These are phyloP conservation scores for Porphyra umbilicalis DNA, from an alignment of 31 red algal species.

Conservation along the genomic window DNA sequence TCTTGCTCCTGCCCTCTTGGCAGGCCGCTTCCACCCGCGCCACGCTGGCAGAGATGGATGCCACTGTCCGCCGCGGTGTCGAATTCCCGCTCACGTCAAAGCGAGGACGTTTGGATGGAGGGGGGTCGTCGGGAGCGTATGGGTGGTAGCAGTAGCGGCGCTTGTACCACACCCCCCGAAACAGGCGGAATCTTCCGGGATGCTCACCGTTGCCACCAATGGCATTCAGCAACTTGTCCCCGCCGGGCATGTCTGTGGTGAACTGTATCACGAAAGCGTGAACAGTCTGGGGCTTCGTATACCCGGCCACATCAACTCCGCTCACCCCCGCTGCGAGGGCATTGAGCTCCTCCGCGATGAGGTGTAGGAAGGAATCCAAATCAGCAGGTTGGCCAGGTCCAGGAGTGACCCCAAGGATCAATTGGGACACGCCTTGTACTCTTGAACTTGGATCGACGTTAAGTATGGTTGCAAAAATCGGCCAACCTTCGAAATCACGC, in stretches of 20 bases:
- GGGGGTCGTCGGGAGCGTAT: neutral
- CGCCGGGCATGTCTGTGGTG: neutral
- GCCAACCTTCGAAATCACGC: neutral
- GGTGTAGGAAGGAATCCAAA: neutral
- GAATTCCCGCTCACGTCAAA: neutral
- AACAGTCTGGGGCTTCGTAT: neutral
- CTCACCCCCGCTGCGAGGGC: neutral
- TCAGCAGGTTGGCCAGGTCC: neutral
- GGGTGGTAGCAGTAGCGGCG: neutral
- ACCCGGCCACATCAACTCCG: neutral
- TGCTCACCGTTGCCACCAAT: too few species aligned
- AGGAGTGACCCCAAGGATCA: neutral
- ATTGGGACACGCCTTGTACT: neutral
- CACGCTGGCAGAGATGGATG: neutral
- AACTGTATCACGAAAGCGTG: neutral
- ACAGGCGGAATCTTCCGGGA: too few species aligned
- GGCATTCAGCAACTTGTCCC: too few species aligned
- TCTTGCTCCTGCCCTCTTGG: neutral
- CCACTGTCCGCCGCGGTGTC: neutral
- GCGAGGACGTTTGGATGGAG: neutral
- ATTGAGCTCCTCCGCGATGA: neutral
- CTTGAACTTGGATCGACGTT: neutral
- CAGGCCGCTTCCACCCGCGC: neutral
- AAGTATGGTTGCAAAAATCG: too few species aligned
- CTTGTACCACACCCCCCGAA: too few species aligned